phyloP scores from a whole-genome alignment of 345 rosid genomes.

The Sonneratia alba region DNA sequence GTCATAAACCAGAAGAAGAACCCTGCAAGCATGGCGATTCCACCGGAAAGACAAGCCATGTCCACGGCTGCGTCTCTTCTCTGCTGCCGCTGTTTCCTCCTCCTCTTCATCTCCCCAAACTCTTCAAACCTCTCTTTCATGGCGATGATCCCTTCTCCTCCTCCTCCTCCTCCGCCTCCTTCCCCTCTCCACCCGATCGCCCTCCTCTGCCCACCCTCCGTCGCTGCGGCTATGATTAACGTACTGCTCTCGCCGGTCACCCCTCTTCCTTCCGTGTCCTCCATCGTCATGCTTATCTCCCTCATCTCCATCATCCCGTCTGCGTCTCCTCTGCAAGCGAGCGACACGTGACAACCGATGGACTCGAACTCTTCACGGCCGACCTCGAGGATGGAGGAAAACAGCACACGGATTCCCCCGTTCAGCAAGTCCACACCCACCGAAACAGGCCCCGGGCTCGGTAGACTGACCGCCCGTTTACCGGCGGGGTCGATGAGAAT shows the following conservation, averaged over 20 bases:
- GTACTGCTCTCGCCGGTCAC: slow-evolving; percentile 58
- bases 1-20: neutral
- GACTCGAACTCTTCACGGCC: slow-evolving; percentile 19
- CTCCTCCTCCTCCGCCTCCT: neutral
- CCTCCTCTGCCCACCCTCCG: slow-evolving; percentile 48
- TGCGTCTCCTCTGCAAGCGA: slow-evolving; percentile 34
- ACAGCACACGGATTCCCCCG: slow-evolving; percentile 9
- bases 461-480: slow-evolving; percentile 10
- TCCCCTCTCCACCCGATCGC: slow-evolving; percentile 9
- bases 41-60: neutral
- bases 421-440: slow-evolving; percentile 11
- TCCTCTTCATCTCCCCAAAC: slow-evolving; percentile 36
- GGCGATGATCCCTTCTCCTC: neutral
- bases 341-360: slow-evolving; percentile 39
- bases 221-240: slow-evolving; percentile 29
- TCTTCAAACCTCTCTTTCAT: slow-evolving; percentile 19
- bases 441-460: slow-evolving; percentile 9
- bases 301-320: slow-evolving; percentile 57
- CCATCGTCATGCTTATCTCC: slow-evolving; percentile 57
- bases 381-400: slow-evolving; percentile 8
- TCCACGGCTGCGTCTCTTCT: slow-evolving; percentile 46
- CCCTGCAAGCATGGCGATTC: neutral
- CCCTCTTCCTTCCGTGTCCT: slow-evolving; percentile 59
- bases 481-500: slow-evolving; percentile 13
- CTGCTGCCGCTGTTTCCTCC: slow-evolving; percentile 38